phyloP scores from a whole-genome alignment of 257 asterid genomes.

The Avicennia marina region DNA sequence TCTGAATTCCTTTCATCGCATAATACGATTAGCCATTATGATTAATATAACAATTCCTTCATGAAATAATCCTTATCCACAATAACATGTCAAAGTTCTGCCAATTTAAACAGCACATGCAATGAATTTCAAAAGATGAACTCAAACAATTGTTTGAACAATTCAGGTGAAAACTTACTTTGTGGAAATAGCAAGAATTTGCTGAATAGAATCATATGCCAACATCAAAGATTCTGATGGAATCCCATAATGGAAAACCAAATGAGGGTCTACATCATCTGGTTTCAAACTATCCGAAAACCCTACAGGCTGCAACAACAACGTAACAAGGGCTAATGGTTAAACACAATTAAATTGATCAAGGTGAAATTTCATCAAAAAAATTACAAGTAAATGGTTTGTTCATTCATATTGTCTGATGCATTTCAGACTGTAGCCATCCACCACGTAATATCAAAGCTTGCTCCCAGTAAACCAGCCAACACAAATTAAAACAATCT shows the following conservation, averaged over 20 bases:
- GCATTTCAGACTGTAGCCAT: too few relatives aligned
- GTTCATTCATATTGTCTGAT: too few relatives aligned
- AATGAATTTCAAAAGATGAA: background rate
- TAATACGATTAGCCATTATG: background rate
- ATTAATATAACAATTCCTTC: background rate
- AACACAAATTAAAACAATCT: too few relatives aligned
- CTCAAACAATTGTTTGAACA: background rate
- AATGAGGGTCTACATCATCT: slow-evolving; percentile 56
- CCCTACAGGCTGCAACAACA: slow-evolving; percentile 63
- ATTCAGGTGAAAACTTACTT: slow-evolving; percentile 34
- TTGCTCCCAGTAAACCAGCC: too few relatives aligned
- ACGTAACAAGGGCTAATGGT: background rate
- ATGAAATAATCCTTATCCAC: background rate
- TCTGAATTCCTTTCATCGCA: slow-evolving; percentile 1
- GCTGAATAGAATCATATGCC: slow-evolving; percentile 61
- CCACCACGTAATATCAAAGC: too few relatives aligned
- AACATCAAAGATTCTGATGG: slow-evolving; percentile 60
- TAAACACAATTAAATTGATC: too few relatives aligned
- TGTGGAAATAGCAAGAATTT: slow-evolving; percentile 73
- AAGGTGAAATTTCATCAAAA: too few relatives aligned
- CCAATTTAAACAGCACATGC: background rate
- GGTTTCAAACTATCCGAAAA: slow-evolving; percentile 55
- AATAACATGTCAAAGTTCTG: background rate
- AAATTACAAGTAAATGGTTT: too few relatives aligned
- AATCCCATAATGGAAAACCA: slow-evolving; percentile 81